phyloP scores from a whole-genome alignment of 805 yeast species.

The Maudiozyma barnettii region DNA sequence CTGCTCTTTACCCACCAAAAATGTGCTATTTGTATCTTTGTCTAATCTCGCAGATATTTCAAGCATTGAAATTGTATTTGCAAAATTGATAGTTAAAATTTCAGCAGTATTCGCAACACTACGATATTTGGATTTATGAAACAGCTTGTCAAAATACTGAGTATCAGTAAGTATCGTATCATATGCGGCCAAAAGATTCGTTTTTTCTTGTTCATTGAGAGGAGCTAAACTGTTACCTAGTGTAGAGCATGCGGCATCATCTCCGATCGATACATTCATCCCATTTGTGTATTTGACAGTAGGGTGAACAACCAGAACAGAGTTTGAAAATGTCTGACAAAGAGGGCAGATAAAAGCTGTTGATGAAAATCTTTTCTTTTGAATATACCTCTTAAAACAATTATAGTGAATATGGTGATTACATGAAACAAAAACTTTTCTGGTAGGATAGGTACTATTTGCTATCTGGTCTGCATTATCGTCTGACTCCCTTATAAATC shows the following conservation, averaged over 20 bases:
- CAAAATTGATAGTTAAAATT: conserved; percentile 18
- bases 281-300: conserved; percentile 6
- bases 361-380: conserved; percentile 48
- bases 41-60: conserved; percentile 53
- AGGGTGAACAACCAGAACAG: conserved; percentile 23
- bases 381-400: conserved; percentile 61
- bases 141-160: conserved; percentile 15
- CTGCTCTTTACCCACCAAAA: conserved; percentile 32
- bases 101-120: conserved; percentile 12
- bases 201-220: conserved; percentile 8
- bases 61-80: conserved; percentile 38
- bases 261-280: conserved; percentile 5
- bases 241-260: conserved; percentile 6
- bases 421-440: conserved; percentile 60
- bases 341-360: conserved; percentile 84
- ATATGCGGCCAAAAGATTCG: conserved; percentile 11
- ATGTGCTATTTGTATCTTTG: conserved; percentile 24
- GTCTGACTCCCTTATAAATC: conserved; percentile 15
- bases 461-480: conserved; percentile 1
- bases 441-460: conserved; percentile 2
- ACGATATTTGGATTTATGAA: conserved; percentile 11
- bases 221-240: conserved; percentile 11
- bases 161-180: conserved; percentile 13
- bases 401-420: conserved; percentile 87
- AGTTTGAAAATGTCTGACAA: conserved; percentile 61